These are phyloP conservation scores for Trichoderma virens DNA, from an alignment of 495 filamentous ascomycete species.

Conservation along the genomic window DNA sequence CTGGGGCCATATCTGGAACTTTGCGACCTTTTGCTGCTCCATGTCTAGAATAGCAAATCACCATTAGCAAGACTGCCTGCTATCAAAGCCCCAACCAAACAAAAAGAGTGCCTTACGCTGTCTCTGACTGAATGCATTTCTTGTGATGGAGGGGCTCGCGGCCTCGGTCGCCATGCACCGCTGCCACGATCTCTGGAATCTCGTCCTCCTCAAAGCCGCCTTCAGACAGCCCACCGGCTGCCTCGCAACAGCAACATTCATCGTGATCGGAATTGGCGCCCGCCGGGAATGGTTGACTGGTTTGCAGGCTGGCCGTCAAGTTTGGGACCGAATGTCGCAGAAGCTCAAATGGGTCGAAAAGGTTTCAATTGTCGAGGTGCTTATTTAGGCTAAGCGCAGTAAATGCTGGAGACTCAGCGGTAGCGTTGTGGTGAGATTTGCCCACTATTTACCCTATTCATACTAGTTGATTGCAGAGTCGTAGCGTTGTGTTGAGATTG, in stretches of 20 bases:
- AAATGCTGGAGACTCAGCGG: no score
- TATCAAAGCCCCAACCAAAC: background rate
- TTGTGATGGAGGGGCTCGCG: slow-evolving; percentile 22
- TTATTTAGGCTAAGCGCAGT: no score
- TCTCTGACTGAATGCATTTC: slow-evolving; percentile 10
- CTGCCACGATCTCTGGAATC: slow-evolving; percentile 31
- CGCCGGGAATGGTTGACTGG: no score
- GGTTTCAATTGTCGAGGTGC: no score
- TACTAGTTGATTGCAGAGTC: no score
- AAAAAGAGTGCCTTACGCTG: slow-evolving; percentile 17
- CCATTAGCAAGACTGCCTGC: slow-evolving; percentile 9
- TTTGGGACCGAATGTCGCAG: no score
- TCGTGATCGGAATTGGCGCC: no score
- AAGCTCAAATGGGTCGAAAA: no score
- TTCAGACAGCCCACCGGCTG: slow-evolving; percentile 65
- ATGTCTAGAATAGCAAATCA: background rate
- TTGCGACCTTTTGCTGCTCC: background rate
- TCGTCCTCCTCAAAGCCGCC: slow-evolving; percentile 41
- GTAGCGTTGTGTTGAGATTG: no score
- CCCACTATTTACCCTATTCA: no score
- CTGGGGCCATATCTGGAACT: slow-evolving; percentile 14
- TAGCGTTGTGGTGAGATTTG: no score
- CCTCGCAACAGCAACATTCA: slow-evolving; percentile 52
- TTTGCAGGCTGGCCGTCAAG: no score
- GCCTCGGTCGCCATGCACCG: slow-evolving; percentile 31